Evolutionary conservation across 192 early-diverging fungal species (phyloP).

Genomic region (Globomyces pollinis-pini): DNA sequence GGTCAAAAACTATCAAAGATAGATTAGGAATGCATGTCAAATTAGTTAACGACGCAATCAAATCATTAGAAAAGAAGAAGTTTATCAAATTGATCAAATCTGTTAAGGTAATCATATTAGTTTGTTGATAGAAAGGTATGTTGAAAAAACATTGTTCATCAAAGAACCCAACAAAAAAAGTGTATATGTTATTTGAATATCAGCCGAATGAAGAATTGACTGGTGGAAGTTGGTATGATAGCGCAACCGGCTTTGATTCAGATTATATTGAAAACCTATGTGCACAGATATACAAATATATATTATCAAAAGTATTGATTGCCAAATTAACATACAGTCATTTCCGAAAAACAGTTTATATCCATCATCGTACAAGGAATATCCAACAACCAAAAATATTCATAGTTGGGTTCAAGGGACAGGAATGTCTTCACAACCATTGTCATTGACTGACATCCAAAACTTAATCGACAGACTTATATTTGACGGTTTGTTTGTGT

Average conservation of each 20-base stretch:
- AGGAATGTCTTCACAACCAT: slow-evolving; percentile 61
- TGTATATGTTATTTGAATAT: slow-evolving; percentile 82
- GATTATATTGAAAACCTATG: slow-evolving; percentile 82
- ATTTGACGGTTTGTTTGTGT: slow-evolving; percentile 66
- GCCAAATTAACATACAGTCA: no score
- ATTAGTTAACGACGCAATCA: slow-evolving; percentile 69
- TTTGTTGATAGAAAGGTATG: not conserved
- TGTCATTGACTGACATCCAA: slow-evolving; percentile 66
- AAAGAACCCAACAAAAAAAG: slow-evolving; percentile 73
- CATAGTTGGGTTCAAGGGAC: slow-evolving; percentile 63
- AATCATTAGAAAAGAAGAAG: slow-evolving; percentile 68
- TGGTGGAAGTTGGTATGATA: slow-evolving; percentile 89
- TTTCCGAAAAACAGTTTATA: slow-evolving; percentile 48
- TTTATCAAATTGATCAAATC: slow-evolving; percentile 83
- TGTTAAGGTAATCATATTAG: slow-evolving; percentile 58
- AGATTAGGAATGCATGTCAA: slow-evolving; percentile 69
- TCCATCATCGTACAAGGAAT: slow-evolving; percentile 55
- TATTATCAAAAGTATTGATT: slow-evolving; percentile 21
- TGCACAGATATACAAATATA: slow-evolving; percentile 63
- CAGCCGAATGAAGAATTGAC: slow-evolving; percentile 80
- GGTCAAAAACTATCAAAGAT: slow-evolving; percentile 73
- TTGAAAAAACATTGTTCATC: not conserved
- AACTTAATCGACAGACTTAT: slow-evolving; percentile 73
- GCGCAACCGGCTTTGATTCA: slow-evolving; percentile 82
- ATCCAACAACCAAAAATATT: slow-evolving; percentile 64